Evolutionary conservation across 305 asterid genomes (phyloP).

Genomic region (Andrographis paniculata): DNA sequence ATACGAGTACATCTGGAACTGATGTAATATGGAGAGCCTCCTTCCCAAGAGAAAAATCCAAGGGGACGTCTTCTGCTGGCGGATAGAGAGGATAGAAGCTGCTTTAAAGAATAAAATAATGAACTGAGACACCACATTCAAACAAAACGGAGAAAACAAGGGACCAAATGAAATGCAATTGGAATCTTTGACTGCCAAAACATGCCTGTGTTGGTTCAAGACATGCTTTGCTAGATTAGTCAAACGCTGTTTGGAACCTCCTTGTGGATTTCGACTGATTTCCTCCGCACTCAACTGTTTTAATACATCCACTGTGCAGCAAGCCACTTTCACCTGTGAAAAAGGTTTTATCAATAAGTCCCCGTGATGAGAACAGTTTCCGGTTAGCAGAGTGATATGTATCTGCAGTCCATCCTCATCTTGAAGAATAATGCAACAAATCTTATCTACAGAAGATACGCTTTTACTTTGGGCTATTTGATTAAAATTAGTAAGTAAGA

Average conservation of each 20-base stretch:
- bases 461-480: too few relatives aligned
- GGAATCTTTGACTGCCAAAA: neutral
- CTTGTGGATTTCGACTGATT: conserved; percentile 70
- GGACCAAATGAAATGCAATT: neutral
- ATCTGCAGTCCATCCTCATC: neutral
- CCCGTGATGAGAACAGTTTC: conserved; percentile 2
- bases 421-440: too few relatives aligned
- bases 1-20: conserved; percentile 69
- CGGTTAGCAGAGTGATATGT: conserved; percentile 3
- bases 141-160: conserved; percentile 4
- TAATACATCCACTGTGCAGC: conserved; percentile 75
- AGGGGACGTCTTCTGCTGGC: conserved; percentile 76
- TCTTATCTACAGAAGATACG: too few relatives aligned
- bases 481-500: too few relatives aligned
- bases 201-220: conserved; percentile 60
- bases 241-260: conserved; percentile 80
- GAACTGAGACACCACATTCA: conserved; percentile 3
- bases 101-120: conserved; percentile 25
- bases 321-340: conserved; percentile 68
- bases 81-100: conserved; percentile 97
- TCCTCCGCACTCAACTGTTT: conserved; percentile 96
- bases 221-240: conserved; percentile 81
- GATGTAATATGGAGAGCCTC: conserved; percentile 65
- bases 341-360: conserved; percentile 15
- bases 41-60: conserved; percentile 74